Evolutionary conservation across 2,329 filamentous ascomycete species (phyloP).

Genomic region (Phoma sp.): DNA sequence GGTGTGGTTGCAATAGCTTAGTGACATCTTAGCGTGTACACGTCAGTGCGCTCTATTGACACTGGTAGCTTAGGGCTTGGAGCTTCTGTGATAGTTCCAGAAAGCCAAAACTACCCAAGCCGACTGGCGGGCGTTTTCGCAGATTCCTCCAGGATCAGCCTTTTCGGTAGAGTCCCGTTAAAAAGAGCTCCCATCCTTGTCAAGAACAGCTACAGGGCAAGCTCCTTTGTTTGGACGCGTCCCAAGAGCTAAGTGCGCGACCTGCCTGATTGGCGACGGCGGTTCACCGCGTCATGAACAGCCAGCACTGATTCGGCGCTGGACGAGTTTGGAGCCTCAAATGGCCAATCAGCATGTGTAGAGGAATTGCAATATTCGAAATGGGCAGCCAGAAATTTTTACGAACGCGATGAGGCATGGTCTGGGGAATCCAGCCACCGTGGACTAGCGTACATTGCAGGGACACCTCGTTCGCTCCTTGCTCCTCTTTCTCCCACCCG

Average conservation of each 20-base stretch:
- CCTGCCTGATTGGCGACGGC: slow-evolving; percentile 9
- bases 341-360: slow-evolving; percentile 10
- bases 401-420: slow-evolving; percentile 15
- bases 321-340: background rate
- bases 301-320: slow-evolving; percentile 5
- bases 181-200: background rate
- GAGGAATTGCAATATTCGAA: slow-evolving; percentile 1
- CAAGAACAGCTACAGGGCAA: slow-evolving; percentile 7
- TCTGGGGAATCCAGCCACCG: slow-evolving; percentile 2
- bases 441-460: slow-evolving; percentile 8
- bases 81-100: slow-evolving; percentile 4
- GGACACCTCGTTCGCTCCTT: slow-evolving; percentile 19
- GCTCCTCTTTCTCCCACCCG: slow-evolving; percentile 15
- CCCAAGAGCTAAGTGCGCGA: background rate
- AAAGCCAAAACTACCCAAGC: background rate
- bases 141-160: background rate
- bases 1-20: background rate
- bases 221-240: slow-evolving; percentile 1
- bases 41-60: slow-evolving; percentile 4
- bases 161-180: background rate
- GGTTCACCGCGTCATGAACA: slow-evolving; percentile 5
- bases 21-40: background rate
- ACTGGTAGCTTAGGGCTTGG: background rate
- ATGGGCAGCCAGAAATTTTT: slow-evolving; percentile 5
- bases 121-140: background rate